Percentiles rank a stretch among this genome's conserved stretches.
These are phyloP conservation scores for Solanum aculeatissimum DNA, from an alignment of 305 asterid genomes.

Conservation along the genomic window DNA sequence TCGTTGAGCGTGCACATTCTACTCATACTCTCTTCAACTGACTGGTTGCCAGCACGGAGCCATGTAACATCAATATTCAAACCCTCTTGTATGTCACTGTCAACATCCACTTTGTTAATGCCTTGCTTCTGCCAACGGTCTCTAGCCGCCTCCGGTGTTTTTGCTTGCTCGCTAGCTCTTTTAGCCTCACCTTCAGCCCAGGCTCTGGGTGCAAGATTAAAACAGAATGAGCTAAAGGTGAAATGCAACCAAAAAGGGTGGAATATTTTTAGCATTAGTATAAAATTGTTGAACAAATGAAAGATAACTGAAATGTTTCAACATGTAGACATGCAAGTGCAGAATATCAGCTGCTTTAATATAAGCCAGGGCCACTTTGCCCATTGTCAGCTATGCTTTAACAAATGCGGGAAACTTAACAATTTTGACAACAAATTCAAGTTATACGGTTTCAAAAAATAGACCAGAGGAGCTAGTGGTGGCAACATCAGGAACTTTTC, in stretches of 20 bases:
- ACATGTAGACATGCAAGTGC: not conserved
- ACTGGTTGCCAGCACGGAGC: slow-evolving; percentile 47
- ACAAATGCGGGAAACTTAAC: not conserved
- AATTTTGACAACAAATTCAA: not conserved
- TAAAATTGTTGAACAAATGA: not conserved
- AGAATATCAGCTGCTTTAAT: not conserved
- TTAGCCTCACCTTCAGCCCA: slow-evolving; percentile 95
- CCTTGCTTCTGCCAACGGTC: slow-evolving; percentile 72
- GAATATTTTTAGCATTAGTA: not conserved
- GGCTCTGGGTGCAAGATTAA: slow-evolving; percentile 27
- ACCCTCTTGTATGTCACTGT: slow-evolving; percentile 58
- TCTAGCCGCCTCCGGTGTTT: slow-evolving; percentile 65
- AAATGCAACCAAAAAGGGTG: not conserved
- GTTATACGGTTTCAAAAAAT: not conserved
- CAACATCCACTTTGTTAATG: slow-evolving; percentile 67
- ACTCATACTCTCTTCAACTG: slow-evolving; percentile 46
- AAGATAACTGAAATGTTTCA: not conserved
- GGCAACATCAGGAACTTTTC: not conserved
- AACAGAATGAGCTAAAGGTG: not conserved
- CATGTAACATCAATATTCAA: slow-evolving; percentile 56
- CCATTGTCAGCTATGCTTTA: not conserved
- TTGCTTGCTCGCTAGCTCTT: slow-evolving; percentile 76
- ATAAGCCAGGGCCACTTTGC: not conserved
- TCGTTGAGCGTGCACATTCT: slow-evolving; percentile 56
- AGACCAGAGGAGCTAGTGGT: not conserved